A percentile compares a stretch with the other conserved stretches of the same genome.
These are phyloP conservation scores for rapeseed (Brassica napus) DNA, from an alignment of 345 rosid genomes.

Conservation along the genomic window DNA sequence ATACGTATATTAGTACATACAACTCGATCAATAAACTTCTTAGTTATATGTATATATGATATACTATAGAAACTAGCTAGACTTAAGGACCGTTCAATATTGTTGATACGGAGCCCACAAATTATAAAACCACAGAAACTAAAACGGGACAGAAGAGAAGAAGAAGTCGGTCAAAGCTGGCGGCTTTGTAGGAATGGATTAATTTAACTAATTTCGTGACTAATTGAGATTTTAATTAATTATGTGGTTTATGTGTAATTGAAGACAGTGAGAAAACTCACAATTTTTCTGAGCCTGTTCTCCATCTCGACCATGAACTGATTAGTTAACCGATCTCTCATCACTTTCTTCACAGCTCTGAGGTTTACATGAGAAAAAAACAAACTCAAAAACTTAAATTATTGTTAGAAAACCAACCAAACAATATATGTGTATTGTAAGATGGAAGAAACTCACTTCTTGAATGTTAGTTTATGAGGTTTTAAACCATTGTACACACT, in stretches of 20 bases:
- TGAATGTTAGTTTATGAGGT: constrained; percentile 33
- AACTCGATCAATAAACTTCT: neutral
- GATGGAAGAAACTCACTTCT: constrained; percentile 44
- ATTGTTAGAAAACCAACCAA: neutral
- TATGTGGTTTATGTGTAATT: neutral
- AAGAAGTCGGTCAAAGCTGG: constrained; percentile 36
- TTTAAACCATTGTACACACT: constrained; percentile 36
- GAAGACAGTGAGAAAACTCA: constrained; percentile 29
- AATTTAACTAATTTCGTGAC: neutral
- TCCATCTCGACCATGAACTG: constrained; percentile 41
- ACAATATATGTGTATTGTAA: neutral
- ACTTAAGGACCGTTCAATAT: constrained; percentile 19
- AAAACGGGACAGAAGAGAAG: constrained; percentile 8
- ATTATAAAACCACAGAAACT: neutral
- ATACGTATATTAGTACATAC: neutral
- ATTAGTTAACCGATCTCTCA: constrained; percentile 39
- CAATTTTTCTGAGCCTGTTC: constrained; percentile 51
- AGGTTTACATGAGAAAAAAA: constrained; percentile 21
- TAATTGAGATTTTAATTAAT: neutral
- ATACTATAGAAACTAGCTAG: neutral
- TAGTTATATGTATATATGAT: neutral
- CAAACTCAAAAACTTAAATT: neutral
- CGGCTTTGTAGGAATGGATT: constrained; percentile 16
- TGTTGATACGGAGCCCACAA: constrained; percentile 20
- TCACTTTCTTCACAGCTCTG: constrained; percentile 49